Evolutionary conservation across 257 asterid species (phyloP).

Genomic region (Scutellaria minor): DNA sequence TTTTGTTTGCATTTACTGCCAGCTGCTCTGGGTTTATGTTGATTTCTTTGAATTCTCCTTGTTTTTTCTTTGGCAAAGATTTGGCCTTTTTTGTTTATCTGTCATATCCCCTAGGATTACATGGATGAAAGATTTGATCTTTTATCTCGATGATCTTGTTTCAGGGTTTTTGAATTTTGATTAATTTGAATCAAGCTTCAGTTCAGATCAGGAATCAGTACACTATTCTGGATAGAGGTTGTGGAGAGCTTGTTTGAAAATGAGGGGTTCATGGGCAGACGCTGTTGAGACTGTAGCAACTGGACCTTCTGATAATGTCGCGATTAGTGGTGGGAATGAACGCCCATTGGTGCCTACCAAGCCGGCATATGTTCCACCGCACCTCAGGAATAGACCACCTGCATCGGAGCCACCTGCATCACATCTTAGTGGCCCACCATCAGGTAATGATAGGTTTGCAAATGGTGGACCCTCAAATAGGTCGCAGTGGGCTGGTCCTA

Average conservation of each 20-base stretch:
- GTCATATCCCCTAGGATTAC: conserved; percentile 16
- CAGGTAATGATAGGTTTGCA: conserved; percentile 59
- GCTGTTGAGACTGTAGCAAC: conserved; percentile 62
- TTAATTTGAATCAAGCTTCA: conserved; percentile 19
- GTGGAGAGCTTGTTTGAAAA: conserved; percentile 34
- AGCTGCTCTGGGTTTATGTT: conserved; percentile 16
- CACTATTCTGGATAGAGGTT: neutral
- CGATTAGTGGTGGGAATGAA: conserved; percentile 45
- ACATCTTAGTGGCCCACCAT: conserved; percentile 55
- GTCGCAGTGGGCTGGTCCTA: conserved; percentile 59
- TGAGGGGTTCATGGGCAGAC: conserved; percentile 87
- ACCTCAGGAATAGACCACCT: conserved; percentile 69
- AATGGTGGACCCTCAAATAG: conserved; percentile 56
- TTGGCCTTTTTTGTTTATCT: conserved; percentile 17
- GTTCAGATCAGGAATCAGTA: conserved; percentile 17
- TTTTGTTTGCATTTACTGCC: conserved; percentile 1
- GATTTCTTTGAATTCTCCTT: neutral
- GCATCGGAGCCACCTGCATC: conserved; percentile 59
- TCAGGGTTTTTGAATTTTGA: conserved; percentile 24
- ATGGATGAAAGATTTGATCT: conserved; percentile 31
- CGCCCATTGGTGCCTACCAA: conserved; percentile 51
- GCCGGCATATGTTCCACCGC: conserved; percentile 79
- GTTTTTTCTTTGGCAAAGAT: conserved; percentile 14
- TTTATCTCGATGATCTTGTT: conserved; percentile 7
- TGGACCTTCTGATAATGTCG: conserved; percentile 51